Evolutionary conservation across 495 filamentous ascomycete species (phyloP).

Genomic region (Penicillium roqueforti): DNA sequence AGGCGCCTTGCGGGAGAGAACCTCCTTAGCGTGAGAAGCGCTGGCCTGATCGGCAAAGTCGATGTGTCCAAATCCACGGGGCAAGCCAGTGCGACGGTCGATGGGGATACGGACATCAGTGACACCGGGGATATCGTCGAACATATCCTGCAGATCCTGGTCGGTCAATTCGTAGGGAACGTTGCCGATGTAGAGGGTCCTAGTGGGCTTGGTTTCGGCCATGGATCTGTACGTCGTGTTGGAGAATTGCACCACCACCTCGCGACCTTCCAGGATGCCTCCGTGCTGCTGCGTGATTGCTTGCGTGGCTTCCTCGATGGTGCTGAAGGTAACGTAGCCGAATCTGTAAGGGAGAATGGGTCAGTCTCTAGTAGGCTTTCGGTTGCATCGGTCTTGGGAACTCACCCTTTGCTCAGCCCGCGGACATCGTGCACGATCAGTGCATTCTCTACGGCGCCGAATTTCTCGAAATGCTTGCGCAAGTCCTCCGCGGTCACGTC

Average conservation of each 20-base stretch:
- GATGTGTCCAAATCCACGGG: conserved; percentile 83
- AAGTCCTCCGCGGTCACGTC: conserved; percentile 73
- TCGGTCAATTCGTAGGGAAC: conserved; percentile 88
- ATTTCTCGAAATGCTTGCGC: conserved; percentile 59
- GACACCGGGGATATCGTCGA: conserved; percentile 66
- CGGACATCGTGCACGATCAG: conserved; percentile 63
- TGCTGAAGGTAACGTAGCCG: conserved; percentile 69
- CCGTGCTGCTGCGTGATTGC: conserved; percentile 65
- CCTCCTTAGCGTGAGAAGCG: conserved; percentile 54
- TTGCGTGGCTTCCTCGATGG: conserved; percentile 47
- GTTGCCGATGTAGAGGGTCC: conserved; percentile 82
- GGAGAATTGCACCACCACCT: conserved; percentile 55
- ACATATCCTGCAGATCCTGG: conserved; percentile 76
- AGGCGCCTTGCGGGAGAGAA: conserved; percentile 54
- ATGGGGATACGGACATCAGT: conserved; percentile 84
- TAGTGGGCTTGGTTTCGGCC: conserved; percentile 41
- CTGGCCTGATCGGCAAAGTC: conserved; percentile 69
- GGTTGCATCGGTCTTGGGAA: conserved; percentile 5
- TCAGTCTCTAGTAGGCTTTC: neutral
- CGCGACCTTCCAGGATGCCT: conserved; percentile 75
- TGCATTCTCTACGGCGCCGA: conserved; percentile 53
- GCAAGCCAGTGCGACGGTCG: conserved; percentile 81
- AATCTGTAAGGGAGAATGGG: conserved; percentile 50
- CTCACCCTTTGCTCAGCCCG: conserved; percentile 86
- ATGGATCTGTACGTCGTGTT: conserved; percentile 32